These are phyloP conservation scores for Pezicula neosporulosa DNA, from an alignment of 2,329 filamentous ascomycete species.

Conservation along the genomic window DNA sequence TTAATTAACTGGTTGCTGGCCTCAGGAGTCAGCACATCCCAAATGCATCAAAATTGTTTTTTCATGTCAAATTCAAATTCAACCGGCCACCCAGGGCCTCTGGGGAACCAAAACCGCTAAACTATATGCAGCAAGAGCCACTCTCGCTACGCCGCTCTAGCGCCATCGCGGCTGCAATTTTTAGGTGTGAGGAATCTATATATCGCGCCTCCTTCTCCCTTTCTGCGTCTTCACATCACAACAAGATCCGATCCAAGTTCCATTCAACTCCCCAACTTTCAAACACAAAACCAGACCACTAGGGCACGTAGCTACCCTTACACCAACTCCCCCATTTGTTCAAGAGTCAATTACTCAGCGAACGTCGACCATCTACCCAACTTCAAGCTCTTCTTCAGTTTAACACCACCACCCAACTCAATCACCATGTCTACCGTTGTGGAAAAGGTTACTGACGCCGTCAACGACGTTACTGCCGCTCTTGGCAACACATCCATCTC, in stretches of 20 bases:
- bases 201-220: conserved; percentile 22
- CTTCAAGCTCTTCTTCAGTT: conserved; percentile 52
- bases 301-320: conserved; percentile 91
- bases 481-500: conserved; percentile 64
- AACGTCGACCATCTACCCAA: conserved; percentile 38
- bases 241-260: conserved; percentile 26
- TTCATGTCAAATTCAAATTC: too few species aligned
- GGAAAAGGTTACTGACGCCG: conserved; percentile 65
- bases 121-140: conserved; percentile 2
- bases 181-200: conserved; percentile 3
- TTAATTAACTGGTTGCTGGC: too few species aligned
- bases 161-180: conserved; percentile 16
- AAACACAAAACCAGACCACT: conserved; percentile 44
- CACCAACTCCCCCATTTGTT: conserved; percentile 63
- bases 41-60: too few species aligned
- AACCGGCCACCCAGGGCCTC: too few species aligned
- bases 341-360: conserved; percentile 56
- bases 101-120: too few species aligned
- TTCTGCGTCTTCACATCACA: conserved; percentile 19
- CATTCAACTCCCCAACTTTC: conserved; percentile 22
- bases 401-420: conserved; percentile 33
- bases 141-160: conserved; percentile 11
- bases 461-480: conserved; percentile 72
- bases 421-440: conserved; percentile 80
- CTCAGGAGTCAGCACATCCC: too few species aligned